phyloP scores from a whole-genome alignment of 441 rosid species.

The Adansonia madagascariensis region DNA sequence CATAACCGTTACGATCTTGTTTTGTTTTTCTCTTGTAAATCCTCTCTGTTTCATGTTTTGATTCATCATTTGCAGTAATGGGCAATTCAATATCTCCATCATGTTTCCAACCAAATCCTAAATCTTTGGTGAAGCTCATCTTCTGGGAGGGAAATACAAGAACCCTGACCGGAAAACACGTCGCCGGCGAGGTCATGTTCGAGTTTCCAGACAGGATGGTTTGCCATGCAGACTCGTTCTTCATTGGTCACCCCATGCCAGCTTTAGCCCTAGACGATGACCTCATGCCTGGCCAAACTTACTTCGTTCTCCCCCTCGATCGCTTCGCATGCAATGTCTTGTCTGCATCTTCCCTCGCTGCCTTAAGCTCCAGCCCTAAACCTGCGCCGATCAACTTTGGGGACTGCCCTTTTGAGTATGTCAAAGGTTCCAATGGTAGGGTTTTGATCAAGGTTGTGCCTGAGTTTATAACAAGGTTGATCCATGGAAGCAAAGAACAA shows the following conservation, averaged over 20 bases:
- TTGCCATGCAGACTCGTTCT: slow-evolving; percentile 78
- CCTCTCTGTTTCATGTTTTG: not conserved
- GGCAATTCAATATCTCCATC: slow-evolving; percentile 44
- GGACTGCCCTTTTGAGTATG: slow-evolving; percentile 66
- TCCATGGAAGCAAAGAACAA: slow-evolving; percentile 35
- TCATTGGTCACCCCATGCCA: slow-evolving; percentile 76
- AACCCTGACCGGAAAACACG: slow-evolving; percentile 49
- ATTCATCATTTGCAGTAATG: slow-evolving; percentile 20
- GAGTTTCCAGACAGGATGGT: slow-evolving; percentile 75
- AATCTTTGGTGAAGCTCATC: slow-evolving; percentile 47
- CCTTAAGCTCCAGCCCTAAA: slow-evolving; percentile 46
- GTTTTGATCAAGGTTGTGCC: slow-evolving; percentile 69
- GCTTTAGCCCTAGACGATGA: slow-evolving; percentile 64
- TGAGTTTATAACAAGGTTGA: slow-evolving; percentile 55
- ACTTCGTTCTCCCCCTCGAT: slow-evolving; percentile 78
- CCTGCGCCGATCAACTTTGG: slow-evolving; percentile 45
- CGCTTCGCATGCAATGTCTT: slow-evolving; percentile 52
- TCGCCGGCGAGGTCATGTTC: slow-evolving; percentile 91
- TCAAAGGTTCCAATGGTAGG: slow-evolving; percentile 60
- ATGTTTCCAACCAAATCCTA: slow-evolving; percentile 39
- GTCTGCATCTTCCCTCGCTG: slow-evolving; percentile 61
- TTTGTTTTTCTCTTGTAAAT: not conserved
- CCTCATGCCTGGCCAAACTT: slow-evolving; percentile 68
- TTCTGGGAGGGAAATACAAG: slow-evolving; percentile 61
- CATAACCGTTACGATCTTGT: slow-evolving; percentile 20